Evolutionary conservation across 176 grass and related monocot genomes (phyloP).

Genomic region (Eragrostis curvula): DNA sequence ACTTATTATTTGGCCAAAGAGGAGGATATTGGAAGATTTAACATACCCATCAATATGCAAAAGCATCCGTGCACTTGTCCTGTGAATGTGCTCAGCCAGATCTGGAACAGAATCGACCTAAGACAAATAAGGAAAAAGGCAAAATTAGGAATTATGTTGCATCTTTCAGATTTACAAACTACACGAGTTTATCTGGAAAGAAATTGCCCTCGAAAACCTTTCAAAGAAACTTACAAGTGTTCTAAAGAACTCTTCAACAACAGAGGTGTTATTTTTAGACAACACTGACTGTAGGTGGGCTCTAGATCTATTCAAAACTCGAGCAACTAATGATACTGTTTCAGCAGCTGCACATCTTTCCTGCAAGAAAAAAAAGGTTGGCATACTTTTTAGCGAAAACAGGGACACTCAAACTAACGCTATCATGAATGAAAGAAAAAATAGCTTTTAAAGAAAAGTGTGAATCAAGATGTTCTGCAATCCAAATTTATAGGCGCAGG

Average conservation of each 20-base stretch:
- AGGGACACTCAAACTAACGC: slow-evolving; percentile 16
- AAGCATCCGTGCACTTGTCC: slow-evolving; percentile 87
- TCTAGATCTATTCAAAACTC: slow-evolving; percentile 88
- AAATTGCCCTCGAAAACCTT: neutral
- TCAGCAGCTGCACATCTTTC: slow-evolving; percentile 91
- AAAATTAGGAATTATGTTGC: slow-evolving; percentile 17
- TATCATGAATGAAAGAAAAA: slow-evolving; percentile 5
- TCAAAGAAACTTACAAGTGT: slow-evolving; percentile 67
- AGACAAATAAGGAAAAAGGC: slow-evolving; percentile 39
- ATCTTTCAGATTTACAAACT: slow-evolving; percentile 30
- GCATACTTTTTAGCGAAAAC: slow-evolving; percentile 30
- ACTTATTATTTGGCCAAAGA: slow-evolving; percentile 12
- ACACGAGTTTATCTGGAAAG: neutral
- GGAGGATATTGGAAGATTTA: slow-evolving; percentile 9
- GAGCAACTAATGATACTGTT: slow-evolving; percentile 90
- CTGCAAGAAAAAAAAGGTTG: slow-evolving; percentile 45
- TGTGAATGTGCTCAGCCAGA: slow-evolving; percentile 92
- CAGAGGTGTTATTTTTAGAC: slow-evolving; percentile 69
- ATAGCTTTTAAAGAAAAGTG: slow-evolving; percentile 17
- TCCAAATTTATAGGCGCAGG: slow-evolving; percentile 10
- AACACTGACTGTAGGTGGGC: slow-evolving; percentile 77
- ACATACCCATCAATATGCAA: slow-evolving; percentile 96
- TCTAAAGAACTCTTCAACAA: slow-evolving; percentile 86
- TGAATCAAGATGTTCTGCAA: slow-evolving; percentile 14
- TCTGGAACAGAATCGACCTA: slow-evolving; percentile 96